phyloP scores from a whole-genome alignment of 78 protist genomes.

The Cavenderia fasciculata region DNA sequence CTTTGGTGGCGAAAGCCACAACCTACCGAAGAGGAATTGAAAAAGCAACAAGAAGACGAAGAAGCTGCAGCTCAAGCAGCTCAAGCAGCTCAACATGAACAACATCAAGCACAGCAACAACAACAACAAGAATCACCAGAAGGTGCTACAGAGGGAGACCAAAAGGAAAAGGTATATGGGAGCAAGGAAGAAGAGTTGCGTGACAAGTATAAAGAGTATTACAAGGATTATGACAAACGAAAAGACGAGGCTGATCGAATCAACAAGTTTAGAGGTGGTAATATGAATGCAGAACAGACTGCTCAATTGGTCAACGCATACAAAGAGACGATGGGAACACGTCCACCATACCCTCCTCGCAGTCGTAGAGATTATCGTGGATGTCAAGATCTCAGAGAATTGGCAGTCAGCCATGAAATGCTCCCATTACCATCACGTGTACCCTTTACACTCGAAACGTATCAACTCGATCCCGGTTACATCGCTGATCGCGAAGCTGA shows the following conservation, averaged over 20 bases:
- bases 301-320: neutral
- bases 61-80: neutral
- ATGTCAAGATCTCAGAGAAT: neutral
- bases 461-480: neutral
- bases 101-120: neutral
- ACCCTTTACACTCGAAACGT: neutral
- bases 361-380: neutral
- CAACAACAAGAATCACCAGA: neutral
- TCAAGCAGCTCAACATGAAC: neutral
- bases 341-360: slow-evolving; percentile 12
- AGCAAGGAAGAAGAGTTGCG: slow-evolving; percentile 5
- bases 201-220: slow-evolving; percentile 20
- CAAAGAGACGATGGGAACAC: slow-evolving; percentile 15
- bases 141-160: neutral
- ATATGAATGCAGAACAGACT: neutral
- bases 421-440: neutral
- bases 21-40: neutral
- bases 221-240: neutral
- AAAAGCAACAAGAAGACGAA: neutral
- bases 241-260: neutral
- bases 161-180: neutral
- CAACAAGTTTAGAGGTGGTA: slow-evolving; percentile 5
- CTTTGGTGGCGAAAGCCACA: neutral
- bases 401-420: neutral
- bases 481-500: slow-evolving; percentile 11